Evolutionary conservation across 2,329 filamentous ascomycete genomes (phyloP).

Genomic region (Fusarium brachygibbosum): DNA sequence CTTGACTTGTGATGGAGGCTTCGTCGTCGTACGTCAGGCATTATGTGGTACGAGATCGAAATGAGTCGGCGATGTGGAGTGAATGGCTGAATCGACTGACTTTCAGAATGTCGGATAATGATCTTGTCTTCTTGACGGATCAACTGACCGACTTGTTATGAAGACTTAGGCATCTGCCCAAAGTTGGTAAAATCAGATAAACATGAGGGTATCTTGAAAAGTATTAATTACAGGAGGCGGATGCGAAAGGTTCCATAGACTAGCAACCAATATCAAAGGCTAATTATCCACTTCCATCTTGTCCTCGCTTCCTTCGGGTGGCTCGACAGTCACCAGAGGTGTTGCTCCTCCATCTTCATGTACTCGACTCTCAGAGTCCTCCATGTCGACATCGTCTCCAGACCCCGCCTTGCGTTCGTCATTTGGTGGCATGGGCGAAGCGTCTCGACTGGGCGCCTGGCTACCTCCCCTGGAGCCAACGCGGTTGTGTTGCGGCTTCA

Average conservation of each 20-base stretch:
- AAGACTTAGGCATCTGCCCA: too few relatives aligned
- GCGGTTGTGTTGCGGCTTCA: slow-evolving; percentile 39
- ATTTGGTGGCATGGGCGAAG: slow-evolving; percentile 48
- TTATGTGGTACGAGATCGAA: background rate
- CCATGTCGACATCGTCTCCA: slow-evolving; percentile 72
- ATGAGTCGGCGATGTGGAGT: background rate
- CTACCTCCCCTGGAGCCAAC: slow-evolving; percentile 45
- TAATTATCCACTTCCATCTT: slow-evolving; percentile 74
- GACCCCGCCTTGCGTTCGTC: slow-evolving; percentile 56
- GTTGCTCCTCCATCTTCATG: slow-evolving; percentile 60
- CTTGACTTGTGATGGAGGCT: background rate
- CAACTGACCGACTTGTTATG: too few relatives aligned
- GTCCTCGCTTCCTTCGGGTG: slow-evolving; percentile 63
- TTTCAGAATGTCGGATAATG: too few relatives aligned
- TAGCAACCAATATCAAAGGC: background rate
- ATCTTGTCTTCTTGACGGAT: too few relatives aligned
- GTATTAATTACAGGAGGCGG: slow-evolving; percentile 27
- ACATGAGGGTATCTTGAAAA: slow-evolving; percentile 48
- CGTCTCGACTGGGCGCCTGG: slow-evolving; percentile 50
- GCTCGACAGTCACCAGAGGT: slow-evolving; percentile 64
- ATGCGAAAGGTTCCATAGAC: background rate
- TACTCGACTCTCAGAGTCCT: slow-evolving; percentile 59
- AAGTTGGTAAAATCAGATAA: background rate
- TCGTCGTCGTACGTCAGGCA: background rate
- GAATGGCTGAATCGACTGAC: too few relatives aligned